phyloP scores from a whole-genome alignment of 495 filamentous ascomycete species.

The Podospora pseudocomata region DNA sequence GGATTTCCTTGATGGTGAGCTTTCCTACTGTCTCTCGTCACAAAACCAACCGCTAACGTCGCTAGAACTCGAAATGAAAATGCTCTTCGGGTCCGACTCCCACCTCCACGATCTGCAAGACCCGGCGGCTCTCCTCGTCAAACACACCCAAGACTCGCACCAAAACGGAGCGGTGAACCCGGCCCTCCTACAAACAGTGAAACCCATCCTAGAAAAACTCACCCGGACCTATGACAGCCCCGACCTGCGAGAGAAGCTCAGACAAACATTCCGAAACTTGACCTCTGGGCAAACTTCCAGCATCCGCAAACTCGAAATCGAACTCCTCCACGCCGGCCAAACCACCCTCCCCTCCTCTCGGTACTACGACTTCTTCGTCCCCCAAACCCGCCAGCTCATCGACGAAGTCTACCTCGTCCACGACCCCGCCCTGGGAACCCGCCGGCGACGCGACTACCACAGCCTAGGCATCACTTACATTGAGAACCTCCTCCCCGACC shows the following conservation, averaged over 20 bases:
- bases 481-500: slow-evolving; percentile 31
- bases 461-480: slow-evolving; percentile 36
- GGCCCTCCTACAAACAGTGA: slow-evolving; percentile 28
- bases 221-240: slow-evolving; percentile 23
- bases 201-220: slow-evolving; percentile 29
- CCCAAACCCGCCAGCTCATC: slow-evolving; percentile 33
- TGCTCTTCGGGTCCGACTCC: slow-evolving; percentile 29
- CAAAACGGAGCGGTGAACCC: slow-evolving; percentile 16
- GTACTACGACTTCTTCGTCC: slow-evolving; percentile 35
- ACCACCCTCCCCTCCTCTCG: slow-evolving; percentile 27
- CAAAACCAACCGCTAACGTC: not conserved
- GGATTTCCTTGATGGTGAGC: slow-evolving; percentile 49
- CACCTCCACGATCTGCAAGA: slow-evolving; percentile 28
- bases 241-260: slow-evolving; percentile 26
- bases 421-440: slow-evolving; percentile 28
- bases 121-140: slow-evolving; percentile 35
- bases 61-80: slow-evolving; percentile 42
- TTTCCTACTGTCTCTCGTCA: not conserved
- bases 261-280: slow-evolving; percentile 28
- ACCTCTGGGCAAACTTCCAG: slow-evolving; percentile 33
- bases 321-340: slow-evolving; percentile 44
- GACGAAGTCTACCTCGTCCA: slow-evolving; percentile 40
- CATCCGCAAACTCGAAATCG: slow-evolving; percentile 43
- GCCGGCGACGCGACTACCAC: slow-evolving; percentile 38
- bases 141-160: slow-evolving; percentile 29